Percentiles rank a stretch among this genome's conserved stretches.
Evolutionary conservation across 257 asterid species (phyloP).

Genomic region (Sherardia arvensis): DNA sequence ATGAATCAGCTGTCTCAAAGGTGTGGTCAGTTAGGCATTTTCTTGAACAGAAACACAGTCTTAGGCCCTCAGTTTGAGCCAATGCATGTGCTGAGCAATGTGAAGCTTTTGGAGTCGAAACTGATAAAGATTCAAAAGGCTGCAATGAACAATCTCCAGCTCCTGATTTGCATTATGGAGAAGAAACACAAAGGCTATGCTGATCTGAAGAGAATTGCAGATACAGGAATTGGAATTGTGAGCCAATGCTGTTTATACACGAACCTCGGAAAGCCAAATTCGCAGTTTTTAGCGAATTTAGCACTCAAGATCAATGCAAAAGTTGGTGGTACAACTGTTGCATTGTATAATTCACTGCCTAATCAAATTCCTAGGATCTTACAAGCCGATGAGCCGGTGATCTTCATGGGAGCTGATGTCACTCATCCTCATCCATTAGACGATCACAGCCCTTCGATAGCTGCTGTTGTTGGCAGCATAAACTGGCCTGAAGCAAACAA

Average conservation of each 20-base stretch:
- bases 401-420: constrained; percentile 96
- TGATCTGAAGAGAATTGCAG: constrained; percentile 82
- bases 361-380: constrained; percentile 74
- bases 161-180: constrained; percentile 93
- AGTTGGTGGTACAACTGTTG: constrained; percentile 91
- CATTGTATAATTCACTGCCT: constrained; percentile 59
- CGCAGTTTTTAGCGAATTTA: constrained; percentile 78
- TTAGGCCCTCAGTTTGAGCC: constrained; percentile 69
- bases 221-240: constrained; percentile 67
- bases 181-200: constrained; percentile 91
- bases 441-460: constrained; percentile 81
- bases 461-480: constrained; percentile 90
- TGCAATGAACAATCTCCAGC: constrained; percentile 57
- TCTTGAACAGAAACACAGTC: constrained; percentile 44
- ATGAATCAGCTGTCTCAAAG: constrained; percentile 62
- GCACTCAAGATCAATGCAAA: constrained; percentile 95
- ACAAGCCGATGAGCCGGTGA: constrained; percentile 51
- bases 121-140: constrained; percentile 56
- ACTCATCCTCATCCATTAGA: constrained; percentile 95
- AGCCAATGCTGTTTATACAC: constrained; percentile 86
- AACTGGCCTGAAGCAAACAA: constrained; percentile 94
- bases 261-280: constrained; percentile 49
- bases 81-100: constrained; percentile 69
- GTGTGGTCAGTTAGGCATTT: constrained; percentile 75
- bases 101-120: constrained; percentile 58